Percentiles rank a stretch among this genome's conserved stretches.
Conservation (phyloP, 1,139 yeast genomes). For the Casaregolazyma suthepensis region DNA sequence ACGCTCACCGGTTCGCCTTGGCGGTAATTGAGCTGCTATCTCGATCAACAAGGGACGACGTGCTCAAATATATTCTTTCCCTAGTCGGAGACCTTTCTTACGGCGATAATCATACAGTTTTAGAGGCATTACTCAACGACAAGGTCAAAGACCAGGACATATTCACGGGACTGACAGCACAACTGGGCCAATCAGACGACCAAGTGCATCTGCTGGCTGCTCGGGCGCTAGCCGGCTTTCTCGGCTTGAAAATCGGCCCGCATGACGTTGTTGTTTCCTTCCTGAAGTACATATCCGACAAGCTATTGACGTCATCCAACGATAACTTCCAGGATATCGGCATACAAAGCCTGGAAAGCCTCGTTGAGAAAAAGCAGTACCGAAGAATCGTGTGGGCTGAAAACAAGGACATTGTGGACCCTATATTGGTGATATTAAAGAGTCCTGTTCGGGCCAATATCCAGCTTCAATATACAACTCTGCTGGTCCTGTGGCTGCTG, state of each 20-base stretch:
- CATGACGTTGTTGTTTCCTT: conserved; percentile 35
- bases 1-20: conserved; percentile 43
- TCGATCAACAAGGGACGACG: conserved; percentile 56
- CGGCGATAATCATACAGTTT: conserved; percentile 32
- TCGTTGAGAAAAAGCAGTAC: conserved; percentile 53
- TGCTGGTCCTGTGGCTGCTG: conserved; percentile 77
- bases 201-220: conserved; percentile 32
- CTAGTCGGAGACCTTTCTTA: conserved; percentile 55
- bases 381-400: conserved; percentile 52
- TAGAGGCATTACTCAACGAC: conserved; percentile 38
- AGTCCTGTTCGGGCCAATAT: conserved; percentile 52
- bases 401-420: conserved; percentile 18
- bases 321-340: conserved; percentile 56
- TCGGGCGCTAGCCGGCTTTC: conserved; percentile 30
- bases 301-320: conserved; percentile 45
- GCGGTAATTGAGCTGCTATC: conserved; percentile 52
- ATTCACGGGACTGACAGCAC: conserved; percentile 49
- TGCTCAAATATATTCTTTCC: conserved; percentile 65
- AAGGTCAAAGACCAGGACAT: conserved; percentile 40
- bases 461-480: conserved; percentile 76
- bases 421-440: conserved; percentile 33
- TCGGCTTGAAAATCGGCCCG: conserved; percentile 25
- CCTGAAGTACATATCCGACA: conserved; percentile 40
- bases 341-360: conserved; percentile 59
- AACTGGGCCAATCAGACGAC: conserved; percentile 39